These are phyloP conservation scores for Colletotrichum sp. DNA, from an alignment of 2,329 filamentous ascomycete genomes.

Conservation along the genomic window DNA sequence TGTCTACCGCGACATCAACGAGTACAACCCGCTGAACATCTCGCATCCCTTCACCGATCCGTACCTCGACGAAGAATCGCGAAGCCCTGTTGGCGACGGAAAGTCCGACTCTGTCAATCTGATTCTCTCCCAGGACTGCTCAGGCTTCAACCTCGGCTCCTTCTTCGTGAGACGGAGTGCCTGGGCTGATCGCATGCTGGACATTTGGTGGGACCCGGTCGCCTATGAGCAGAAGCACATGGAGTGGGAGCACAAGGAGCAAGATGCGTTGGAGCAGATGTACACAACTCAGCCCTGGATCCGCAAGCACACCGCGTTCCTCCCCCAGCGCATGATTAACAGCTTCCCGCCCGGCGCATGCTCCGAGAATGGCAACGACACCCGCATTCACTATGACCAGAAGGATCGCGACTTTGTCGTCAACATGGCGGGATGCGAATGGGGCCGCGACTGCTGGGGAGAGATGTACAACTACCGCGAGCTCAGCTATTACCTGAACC, in stretches of 20 bases:
- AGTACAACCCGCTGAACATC: conserved; percentile 95
- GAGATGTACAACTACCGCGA: conserved; percentile 97
- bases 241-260: conserved; percentile 99
- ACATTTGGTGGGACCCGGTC: conserved; percentile 98
- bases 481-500: conserved; percentile 88
- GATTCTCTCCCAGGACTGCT: conserved; percentile 90
- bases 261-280: conserved; percentile 91
- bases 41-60: conserved; percentile 76
- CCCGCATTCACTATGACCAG: conserved; percentile 83
- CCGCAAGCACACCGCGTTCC: conserved; percentile 84
- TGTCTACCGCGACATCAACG: conserved; percentile 94
- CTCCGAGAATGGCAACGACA: conserved; percentile 75
- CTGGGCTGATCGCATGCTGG: conserved; percentile 90
- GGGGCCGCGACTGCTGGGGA: conserved; percentile 95
- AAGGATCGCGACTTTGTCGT: conserved; percentile 90
- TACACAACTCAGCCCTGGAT: conserved; percentile 94
- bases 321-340: conserved; percentile 92
- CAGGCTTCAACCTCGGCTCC: conserved; percentile 94
- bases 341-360: conserved; percentile 92
- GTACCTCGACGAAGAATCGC: conserved; percentile 78
- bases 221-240: conserved; percentile 98
- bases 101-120: conserved; percentile 82
- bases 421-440: conserved; percentile 98
- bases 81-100: conserved; percentile 78
- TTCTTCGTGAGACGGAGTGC: conserved; percentile 87